Evolutionary conservation across 2,329 filamentous ascomycete genomes (phyloP).

Genomic region (Graphilbum sp.): DNA sequence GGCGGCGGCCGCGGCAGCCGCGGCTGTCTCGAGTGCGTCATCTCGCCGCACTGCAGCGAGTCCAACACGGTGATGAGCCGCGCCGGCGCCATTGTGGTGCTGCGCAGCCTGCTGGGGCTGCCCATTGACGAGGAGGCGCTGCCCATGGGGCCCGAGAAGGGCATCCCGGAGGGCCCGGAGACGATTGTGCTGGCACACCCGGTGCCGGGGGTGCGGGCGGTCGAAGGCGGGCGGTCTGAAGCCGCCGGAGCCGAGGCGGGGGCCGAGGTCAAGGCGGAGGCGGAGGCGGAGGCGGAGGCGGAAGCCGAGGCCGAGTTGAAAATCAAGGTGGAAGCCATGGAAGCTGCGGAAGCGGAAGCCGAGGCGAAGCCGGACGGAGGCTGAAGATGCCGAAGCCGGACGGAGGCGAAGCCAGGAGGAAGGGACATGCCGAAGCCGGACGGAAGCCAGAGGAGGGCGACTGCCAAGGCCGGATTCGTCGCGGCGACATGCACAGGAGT

Average conservation of each 20-base stretch:
- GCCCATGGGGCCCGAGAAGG: constrained; percentile 68
- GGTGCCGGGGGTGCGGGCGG: constrained; percentile 25
- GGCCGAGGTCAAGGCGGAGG: not conserved
- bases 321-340: too few relatives aligned
- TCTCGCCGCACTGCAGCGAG: constrained; percentile 68
- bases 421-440: too few relatives aligned
- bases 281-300: too few relatives aligned
- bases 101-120: constrained; percentile 57
- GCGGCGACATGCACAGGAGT: too few relatives aligned
- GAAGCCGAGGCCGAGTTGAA: too few relatives aligned
- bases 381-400: too few relatives aligned
- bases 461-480: too few relatives aligned
- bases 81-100: constrained; percentile 65
- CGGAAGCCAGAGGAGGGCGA: too few relatives aligned
- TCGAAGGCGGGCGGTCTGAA: not conserved
- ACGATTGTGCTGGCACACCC: constrained; percentile 62
- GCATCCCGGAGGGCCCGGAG: constrained; percentile 57
- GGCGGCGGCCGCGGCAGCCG: constrained; percentile 80
- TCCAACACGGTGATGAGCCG: constrained; percentile 90
- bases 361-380: too few relatives aligned
- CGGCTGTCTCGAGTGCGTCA: constrained; percentile 85
- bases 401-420: too few relatives aligned
- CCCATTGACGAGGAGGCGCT: constrained; percentile 71
- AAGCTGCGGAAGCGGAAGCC: too few relatives aligned
- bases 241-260: not conserved